phyloP scores from a whole-genome alignment of 2,329 filamentous ascomycete genomes.

The Alternaria rosae region DNA sequence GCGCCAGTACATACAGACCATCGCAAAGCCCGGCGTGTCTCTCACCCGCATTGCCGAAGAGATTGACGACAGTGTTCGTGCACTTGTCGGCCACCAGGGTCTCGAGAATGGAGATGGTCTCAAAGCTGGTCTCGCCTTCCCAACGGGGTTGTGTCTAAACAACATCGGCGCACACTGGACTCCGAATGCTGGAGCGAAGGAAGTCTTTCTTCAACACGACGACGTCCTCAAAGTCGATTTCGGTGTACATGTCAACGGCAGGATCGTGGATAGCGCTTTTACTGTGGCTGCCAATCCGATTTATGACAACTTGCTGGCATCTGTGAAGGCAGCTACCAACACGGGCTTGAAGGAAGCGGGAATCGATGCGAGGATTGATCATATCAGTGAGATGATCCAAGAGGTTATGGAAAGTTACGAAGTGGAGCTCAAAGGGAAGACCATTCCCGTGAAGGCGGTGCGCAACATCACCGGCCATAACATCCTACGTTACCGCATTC shows the following conservation, averaged over 20 bases:
- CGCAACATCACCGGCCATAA: slow-evolving; percentile 91
- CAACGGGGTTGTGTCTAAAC: slow-evolving; percentile 81
- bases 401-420: slow-evolving; percentile 94
- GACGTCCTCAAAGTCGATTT: slow-evolving; percentile 81
- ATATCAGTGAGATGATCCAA: slow-evolving; percentile 84
- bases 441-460: slow-evolving; percentile 80
- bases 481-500: slow-evolving; percentile 87
- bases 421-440: slow-evolving; percentile 78
- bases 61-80: slow-evolving; percentile 81
- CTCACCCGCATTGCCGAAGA: slow-evolving; percentile 81
- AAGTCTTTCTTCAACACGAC: slow-evolving; percentile 71
- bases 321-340: slow-evolving; percentile 72
- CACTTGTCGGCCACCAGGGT: slow-evolving; percentile 76
- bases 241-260: slow-evolving; percentile 73
- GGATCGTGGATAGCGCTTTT: slow-evolving; percentile 76
- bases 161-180: slow-evolving; percentile 85
- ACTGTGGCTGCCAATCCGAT: slow-evolving; percentile 71
- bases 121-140: slow-evolving; percentile 83
- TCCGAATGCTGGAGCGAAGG: slow-evolving; percentile 85
- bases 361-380: slow-evolving; percentile 86
- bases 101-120: slow-evolving; percentile 78
- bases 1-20: slow-evolving; percentile 78
- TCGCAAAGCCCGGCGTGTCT: slow-evolving; percentile 78
- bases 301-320: slow-evolving; percentile 70
- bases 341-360: slow-evolving; percentile 85